Evolutionary conservation across 257 asterid species (phyloP), one percentile per base, ranked within the genome.

Genomic region (Leonotis leonurus): DNA sequence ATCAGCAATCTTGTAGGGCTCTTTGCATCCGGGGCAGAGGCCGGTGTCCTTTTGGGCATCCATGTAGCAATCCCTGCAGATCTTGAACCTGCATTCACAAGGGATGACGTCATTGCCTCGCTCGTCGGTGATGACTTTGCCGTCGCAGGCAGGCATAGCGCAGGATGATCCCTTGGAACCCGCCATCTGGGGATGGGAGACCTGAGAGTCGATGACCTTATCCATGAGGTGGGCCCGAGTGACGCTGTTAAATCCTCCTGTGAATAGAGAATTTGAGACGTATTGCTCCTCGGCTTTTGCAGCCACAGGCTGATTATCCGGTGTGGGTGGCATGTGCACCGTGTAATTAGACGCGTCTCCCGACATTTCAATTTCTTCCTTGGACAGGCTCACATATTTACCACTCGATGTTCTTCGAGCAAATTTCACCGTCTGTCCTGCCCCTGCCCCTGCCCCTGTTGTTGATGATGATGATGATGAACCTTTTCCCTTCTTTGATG

Each of bases 161-260:
- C 95, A 90, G 0, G 85, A 81, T 0, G 96, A 87, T 37, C 97
- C 97, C 70, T 83, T 90, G 0, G 90, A 69, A 20, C 97, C 97
- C 0, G 96, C 90, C 97, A 85, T 90, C 49, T 90, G 95, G 4
- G 97, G 97, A 52, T 90, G 96, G 20, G 29, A 70, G 0, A 85
- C 96, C 72, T 89, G 88, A 0, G 95, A 83, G 8, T 89, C 97
- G 21, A 89, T 89, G 13, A 89, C 97, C 84, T 89, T 90, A 59
- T 90, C 97, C 96, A 90, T 90, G 58, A 87, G 85, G 68, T 90
- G 96, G 1, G 97, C 97, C 0, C 96, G 91, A 0, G 97, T 90
- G 11, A 87, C 93, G 60, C 95, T 90, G 52, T 90, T 87, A 62
- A 87, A 87, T 2, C 96, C 97, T 0, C 96, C 97, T 0, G 97